Evolutionary conservation across 176 grass and related monocot species (phyloP), one percentile per base, ranked within the genome.

Genomic region (Zizania latifolia): DNA sequence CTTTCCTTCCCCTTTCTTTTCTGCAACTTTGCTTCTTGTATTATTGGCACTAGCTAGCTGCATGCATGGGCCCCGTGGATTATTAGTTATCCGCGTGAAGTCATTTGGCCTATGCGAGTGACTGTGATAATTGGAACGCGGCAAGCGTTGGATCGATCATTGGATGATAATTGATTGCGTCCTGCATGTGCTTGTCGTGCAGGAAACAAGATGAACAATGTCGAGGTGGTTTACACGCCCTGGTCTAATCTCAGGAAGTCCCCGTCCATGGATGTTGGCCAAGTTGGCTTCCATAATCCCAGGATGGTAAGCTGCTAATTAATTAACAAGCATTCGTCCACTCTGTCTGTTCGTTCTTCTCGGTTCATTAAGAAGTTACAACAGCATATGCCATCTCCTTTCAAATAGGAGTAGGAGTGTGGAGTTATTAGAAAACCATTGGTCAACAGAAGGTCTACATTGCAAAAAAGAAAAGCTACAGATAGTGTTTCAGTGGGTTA

Each of bases 131-230:
- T 58, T 10, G 17, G 68, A 78, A 72, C 50, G 58, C 60, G 85
- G 58, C 73, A 4, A 3, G 36, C 22, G 26, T n/a, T 22, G n/a
- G 27, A 26, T 86, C 41, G 6, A 2, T 31, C 27, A 40, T 7
- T 30, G 34, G 34, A 33, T 86, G 54, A 76, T 44, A 24, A 59
- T 50, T 58, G 68, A 10, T n/a, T 21, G 23, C 27, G n/a, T 66
- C 67, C 3, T 71, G 72, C 58, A 65, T 83, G 72, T 84, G 62
- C 33, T 73, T 75, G 26, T 80, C 38, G 67, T 85, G 71, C 86
- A 98, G 95, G 92, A 65, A 99, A 99, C 82, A 99, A 99, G 89
- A 88, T 94, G 89, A 94, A 99, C 81, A 90, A 90, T 28, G 68
- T 90, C 33, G 95, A 92, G 65, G 89, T 99, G 69, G 80, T 94